Conservation (phyloP, 352 stramenopile species). For the Globisporangium megalacanthum region DNA sequence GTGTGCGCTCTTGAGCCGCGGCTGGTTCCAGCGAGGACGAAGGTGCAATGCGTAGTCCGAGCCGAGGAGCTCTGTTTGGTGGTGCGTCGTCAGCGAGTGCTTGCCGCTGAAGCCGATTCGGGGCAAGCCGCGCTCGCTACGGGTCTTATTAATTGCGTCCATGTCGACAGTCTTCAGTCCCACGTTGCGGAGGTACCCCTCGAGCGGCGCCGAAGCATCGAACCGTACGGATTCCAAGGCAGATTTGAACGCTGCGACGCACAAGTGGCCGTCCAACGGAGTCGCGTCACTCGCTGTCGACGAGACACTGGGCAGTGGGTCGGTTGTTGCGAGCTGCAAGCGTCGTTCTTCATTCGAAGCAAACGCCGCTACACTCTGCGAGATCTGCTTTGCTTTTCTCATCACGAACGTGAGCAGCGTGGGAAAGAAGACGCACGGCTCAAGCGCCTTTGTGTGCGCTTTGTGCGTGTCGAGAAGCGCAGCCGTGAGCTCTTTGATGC, state of each 20-base stretch:
- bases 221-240: background rate
- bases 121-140: conserved; percentile 5
- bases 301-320: background rate
- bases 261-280: background rate
- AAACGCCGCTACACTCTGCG: conserved; percentile 6
- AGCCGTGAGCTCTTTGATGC: conserved; percentile 10
- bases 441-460: conserved; percentile 7
- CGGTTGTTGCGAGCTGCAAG: background rate
- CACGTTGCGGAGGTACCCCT: conserved; percentile 14
- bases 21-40: conserved; percentile 13
- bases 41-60: conserved; percentile 12
- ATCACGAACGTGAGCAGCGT: conserved; percentile 6
- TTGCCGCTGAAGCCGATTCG: conserved; percentile 12
- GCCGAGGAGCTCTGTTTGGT: conserved; percentile 11
- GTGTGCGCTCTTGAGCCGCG: background rate
- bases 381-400: conserved; percentile 11
- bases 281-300: background rate
- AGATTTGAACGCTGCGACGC: background rate
- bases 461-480: conserved; percentile 7
- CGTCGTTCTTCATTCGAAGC: background rate
- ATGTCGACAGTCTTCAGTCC: conserved; percentile 13
- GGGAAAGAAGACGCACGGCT: conserved; percentile 13
- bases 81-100: conserved; percentile 9
- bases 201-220: conserved; percentile 1
- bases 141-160: conserved; percentile 15